Evolutionary conservation across 1,284 basidiomycete species (phyloP).

Genomic region (Microbotryomycetes sp.): DNA sequence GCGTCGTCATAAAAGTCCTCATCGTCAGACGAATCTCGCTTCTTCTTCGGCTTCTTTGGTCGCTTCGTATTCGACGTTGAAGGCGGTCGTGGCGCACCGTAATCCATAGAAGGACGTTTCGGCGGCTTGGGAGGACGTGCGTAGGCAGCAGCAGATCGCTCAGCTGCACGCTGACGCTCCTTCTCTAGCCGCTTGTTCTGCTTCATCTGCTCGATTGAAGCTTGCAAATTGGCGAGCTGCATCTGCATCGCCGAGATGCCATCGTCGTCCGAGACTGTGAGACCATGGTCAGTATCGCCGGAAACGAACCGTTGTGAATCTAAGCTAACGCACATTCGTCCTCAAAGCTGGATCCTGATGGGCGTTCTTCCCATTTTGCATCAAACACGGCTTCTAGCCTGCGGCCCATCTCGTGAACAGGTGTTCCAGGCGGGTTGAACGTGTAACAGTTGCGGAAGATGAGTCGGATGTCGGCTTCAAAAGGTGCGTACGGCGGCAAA

Average conservation of each 20-base stretch:
- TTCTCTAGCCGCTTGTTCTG: slow-evolving; percentile 22
- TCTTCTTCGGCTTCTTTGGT: slow-evolving; percentile 12
- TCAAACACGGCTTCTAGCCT: slow-evolving; percentile 79
- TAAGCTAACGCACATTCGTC: slow-evolving; percentile 11
- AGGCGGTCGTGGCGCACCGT: neutral
- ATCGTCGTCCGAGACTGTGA: slow-evolving; percentile 28
- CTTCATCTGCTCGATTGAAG: slow-evolving; percentile 32
- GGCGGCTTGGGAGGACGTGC: slow-evolving; percentile 7
- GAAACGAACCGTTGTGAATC: neutral
- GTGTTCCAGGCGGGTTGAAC: slow-evolving; percentile 84
- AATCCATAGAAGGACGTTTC: slow-evolving; percentile 8
- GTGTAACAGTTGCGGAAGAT: slow-evolving; percentile 89
- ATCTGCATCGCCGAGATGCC: slow-evolving; percentile 33
- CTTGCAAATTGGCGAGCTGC: slow-evolving; percentile 32
- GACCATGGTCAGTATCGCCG: neutral
- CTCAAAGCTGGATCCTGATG: slow-evolving; percentile 15
- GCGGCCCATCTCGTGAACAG: slow-evolving; percentile 74
- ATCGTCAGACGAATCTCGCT: slow-evolving; percentile 26
- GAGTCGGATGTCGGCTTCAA: slow-evolving; percentile 83
- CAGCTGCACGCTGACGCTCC: slow-evolving; percentile 16
- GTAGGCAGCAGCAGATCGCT: slow-evolving; percentile 7
- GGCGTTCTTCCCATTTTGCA: slow-evolving; percentile 68
- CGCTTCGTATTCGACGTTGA: neutral
- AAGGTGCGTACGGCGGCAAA: slow-evolving; percentile 69
- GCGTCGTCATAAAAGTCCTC: slow-evolving; percentile 43